Percentiles rank a stretch among this genome's conserved stretches.
These are phyloP conservation scores for Cercophora scortea DNA, from an alignment of 495 filamentous ascomycete genomes.

Conservation along the genomic window DNA sequence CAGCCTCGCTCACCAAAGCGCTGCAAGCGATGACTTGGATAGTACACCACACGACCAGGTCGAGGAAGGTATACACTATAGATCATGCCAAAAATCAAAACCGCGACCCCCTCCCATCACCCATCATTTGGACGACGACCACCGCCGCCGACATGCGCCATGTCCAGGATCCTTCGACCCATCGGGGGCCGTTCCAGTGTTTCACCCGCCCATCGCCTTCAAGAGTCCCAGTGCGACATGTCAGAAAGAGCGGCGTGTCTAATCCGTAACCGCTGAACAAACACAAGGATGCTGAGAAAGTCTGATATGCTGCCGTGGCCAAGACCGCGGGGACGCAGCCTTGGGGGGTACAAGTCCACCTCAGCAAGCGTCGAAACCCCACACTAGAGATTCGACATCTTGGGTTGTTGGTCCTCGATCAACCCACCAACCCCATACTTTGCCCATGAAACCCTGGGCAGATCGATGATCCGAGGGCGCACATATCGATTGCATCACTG, in stretches of 20 bases:
- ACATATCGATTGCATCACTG: constrained; percentile 12
- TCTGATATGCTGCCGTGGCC: too few species aligned
- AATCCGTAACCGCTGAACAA: background rate
- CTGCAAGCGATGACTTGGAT: background rate
- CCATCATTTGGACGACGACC: background rate
- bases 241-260: background rate
- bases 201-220: background rate
- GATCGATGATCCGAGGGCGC: too few species aligned
- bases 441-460: too few species aligned
- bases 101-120: background rate
- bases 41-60: too few species aligned
- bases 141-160: background rate
- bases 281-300: too few species aligned
- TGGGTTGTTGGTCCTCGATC: too few species aligned
- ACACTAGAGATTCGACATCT: too few species aligned
- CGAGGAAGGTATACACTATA: background rate
- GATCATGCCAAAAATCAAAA: background rate
- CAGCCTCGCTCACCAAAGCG: background rate
- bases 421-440: too few species aligned
- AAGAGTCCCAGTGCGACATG: background rate
- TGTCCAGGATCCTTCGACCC: constrained; percentile 2
- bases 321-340: too few species aligned
- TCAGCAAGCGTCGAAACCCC: too few species aligned
- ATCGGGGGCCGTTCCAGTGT: background rate
- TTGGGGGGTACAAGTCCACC: too few species aligned